Conservation (phyloP, 2,329 filamentous ascomycete species). For the Sclerotinia minor region DNA sequence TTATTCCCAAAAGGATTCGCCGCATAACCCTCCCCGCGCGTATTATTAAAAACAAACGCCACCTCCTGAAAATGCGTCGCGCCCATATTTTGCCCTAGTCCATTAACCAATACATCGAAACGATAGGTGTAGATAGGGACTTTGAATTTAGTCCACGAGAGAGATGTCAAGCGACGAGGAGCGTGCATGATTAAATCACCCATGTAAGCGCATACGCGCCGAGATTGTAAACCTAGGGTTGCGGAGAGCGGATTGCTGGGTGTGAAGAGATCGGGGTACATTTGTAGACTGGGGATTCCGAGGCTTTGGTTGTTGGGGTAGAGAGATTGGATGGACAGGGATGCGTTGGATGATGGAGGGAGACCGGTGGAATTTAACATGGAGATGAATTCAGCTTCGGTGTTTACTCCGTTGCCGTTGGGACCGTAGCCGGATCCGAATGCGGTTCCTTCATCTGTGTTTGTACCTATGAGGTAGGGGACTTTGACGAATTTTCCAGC, state of each 20-base stretch:
- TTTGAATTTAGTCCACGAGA: constrained; percentile 26
- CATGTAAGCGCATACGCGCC: constrained; percentile 27
- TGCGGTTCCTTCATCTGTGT: constrained; percentile 44
- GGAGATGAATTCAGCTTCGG: constrained; percentile 35
- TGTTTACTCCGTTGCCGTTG: constrained; percentile 31
- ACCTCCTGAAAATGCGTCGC: constrained; percentile 51
- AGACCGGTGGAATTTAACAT: constrained; percentile 14
- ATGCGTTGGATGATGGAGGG: constrained; percentile 2
- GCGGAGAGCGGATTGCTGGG: constrained; percentile 27
- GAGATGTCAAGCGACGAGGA: constrained; percentile 25
- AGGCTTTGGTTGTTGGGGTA: constrained; percentile 54
- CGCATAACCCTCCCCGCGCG: constrained; percentile 48
- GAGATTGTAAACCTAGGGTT: constrained; percentile 42
- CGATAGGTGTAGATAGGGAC: constrained; percentile 45
- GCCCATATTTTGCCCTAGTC: constrained; percentile 38
- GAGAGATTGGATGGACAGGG: constrained; percentile 44
- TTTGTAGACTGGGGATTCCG: constrained; percentile 47
- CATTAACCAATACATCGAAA: constrained; percentile 47
- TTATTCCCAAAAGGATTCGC: constrained; percentile 33
- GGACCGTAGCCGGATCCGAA: constrained; percentile 41
- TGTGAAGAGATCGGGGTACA: constrained; percentile 31
- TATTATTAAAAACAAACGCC: constrained; percentile 56
- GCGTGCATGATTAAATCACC: constrained; percentile 28
- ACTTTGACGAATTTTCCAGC: constrained; percentile 43
- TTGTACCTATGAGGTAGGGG: constrained; percentile 48